Percentiles rank a stretch among this genome's conserved stretches.
Evolutionary conservation across 2,329 filamentous ascomycete species (phyloP).

Genomic region (Amauroascus verrucosus): DNA sequence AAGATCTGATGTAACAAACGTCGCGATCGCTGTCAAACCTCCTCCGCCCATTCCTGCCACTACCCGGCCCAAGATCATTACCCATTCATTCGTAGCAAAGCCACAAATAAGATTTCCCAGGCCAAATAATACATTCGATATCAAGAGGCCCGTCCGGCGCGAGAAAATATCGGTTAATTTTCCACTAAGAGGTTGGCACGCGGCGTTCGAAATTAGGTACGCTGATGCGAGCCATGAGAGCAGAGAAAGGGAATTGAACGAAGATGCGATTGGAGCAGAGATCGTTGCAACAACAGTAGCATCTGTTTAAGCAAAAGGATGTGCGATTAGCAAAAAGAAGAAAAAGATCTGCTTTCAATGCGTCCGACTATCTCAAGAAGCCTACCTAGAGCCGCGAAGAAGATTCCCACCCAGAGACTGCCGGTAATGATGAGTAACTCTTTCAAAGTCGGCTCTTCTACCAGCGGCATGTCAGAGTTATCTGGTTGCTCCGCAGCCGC

Average conservation of each 20-base stretch:
- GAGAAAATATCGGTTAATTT: constrained; percentile 83
- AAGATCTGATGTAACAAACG: constrained; percentile 38
- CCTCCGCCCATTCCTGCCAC: constrained; percentile 76
- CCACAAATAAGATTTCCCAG: constrained; percentile 74
- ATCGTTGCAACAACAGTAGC: constrained; percentile 78
- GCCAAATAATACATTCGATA: constrained; percentile 72
- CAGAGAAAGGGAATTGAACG: constrained; percentile 69
- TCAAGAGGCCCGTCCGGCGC: constrained; percentile 63
- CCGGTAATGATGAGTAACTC: constrained; percentile 42
- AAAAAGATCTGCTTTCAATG: no score
- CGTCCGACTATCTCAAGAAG: not conserved
- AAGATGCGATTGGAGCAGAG: constrained; percentile 69
- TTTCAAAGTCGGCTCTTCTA: constrained; percentile 39
- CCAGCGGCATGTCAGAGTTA: constrained; percentile 18
- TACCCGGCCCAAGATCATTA: constrained; percentile 68
- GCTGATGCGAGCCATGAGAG: constrained; percentile 81
- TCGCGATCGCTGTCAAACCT: constrained; percentile 61
- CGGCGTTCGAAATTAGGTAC: constrained; percentile 80
- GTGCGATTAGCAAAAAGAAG: not conserved
- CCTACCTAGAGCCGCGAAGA: constrained; percentile 47
- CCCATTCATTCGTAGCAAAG: constrained; percentile 52
- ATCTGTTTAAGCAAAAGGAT: constrained; percentile 38
- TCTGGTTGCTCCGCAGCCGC: not conserved
- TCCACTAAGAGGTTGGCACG: constrained; percentile 74
- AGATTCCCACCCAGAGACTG: constrained; percentile 45